Base-by-base conservation (phyloP, 768 basidiomycete species). In the Kwoniella dendrophila region DNA sequence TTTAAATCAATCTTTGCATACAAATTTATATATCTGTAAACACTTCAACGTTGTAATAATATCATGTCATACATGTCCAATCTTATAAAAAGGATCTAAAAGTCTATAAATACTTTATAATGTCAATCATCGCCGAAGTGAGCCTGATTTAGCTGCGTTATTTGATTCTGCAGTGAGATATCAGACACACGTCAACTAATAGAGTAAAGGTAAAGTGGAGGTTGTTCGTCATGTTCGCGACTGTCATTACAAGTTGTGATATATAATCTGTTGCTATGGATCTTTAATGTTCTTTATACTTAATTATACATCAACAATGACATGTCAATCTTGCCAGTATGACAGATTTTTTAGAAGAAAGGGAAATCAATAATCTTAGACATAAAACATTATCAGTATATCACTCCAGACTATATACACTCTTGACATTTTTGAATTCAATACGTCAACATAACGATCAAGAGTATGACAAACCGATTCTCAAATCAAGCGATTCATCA, bases 321-420 rank as follows among this genome's bases (percentile, higher is more conserved):
- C 11, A 10, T 27, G 4, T 2, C 4, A 50, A 33, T 16, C 48
- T 14, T 50, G 24, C 7, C 26, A 24, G 48, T 5, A 29, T 33
- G 26, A 50, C 22, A 16, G 48, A 50, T 14, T n/a, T 33, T 26
- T 27, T 4, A 32, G 2, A 30, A 44, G 56, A 34, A 6, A 4
- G 24, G 22, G 1, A 6, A 26, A 34, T n/a, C 1, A 47, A 16
- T 33, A 18, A 26, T 14, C 12, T 59, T 18, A 49, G 43, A 26
- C 74, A 76, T 57, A 73, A 76, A 50, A 77, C 77, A n/a, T 67
- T 78, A 1, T 78, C 75, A 20, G 71, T 71, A 12, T 75, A 75
- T 57, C 74, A 74, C 49, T 45, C 68, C 26, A 51, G 55, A 2
- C 27, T 73, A 14, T 34, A 70, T n/a, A 67, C 64, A 3, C 68